Base-by-base conservation (phyloP, 176 grass and related monocot genomes). In the Carex pumila region DNA sequence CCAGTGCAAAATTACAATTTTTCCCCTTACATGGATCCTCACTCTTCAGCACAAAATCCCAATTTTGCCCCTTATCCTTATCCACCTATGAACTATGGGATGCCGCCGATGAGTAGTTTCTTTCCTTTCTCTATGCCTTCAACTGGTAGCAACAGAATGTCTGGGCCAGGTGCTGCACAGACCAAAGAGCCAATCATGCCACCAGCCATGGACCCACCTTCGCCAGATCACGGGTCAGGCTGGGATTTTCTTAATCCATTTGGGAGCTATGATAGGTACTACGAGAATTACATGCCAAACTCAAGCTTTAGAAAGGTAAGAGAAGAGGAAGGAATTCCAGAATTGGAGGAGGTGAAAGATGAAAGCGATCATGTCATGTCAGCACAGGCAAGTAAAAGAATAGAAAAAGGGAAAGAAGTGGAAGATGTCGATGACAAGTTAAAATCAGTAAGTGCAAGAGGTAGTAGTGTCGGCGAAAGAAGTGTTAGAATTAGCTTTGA, bases 231-330 rank as follows among this genome's bases (percentile, higher is more conserved):
- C 0, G 85, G 89, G 61, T 99, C 97, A 30, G 84, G 93, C 52
- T 99, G 97, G 97, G 97, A 99, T 56, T 99, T 99, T 71, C 81
- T 99, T 57, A 92, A 99, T 61, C 97, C 93, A 29, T 99, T 99
- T 84, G 93, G 93, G 15, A 83, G 87, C 11, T 99, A 89, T 45
- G 91, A 93, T 77, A 91, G 79, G 73, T 96, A 96, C 74, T 94
- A 94, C 32, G 84, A 84, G 30, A 75, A 55, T 75, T 92, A 93
- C 86, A 85, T 89, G 58, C 88, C 93, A 11, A 87, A 93, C 74
- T 82, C 92, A 63, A 99, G 91, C 88, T 99, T 77, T 14, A 94
- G 90, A 80, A 90, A 93, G 37, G 88, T 99, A 32, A 91, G 97
- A 0, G 97, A 99, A 85, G 97, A 93, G 77, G 97, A 99, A 81